These are phyloP conservation scores for Elaeis oleifera DNA, from an alignment of 202 grass and related monocot genomes.

Conservation along the genomic window DNA sequence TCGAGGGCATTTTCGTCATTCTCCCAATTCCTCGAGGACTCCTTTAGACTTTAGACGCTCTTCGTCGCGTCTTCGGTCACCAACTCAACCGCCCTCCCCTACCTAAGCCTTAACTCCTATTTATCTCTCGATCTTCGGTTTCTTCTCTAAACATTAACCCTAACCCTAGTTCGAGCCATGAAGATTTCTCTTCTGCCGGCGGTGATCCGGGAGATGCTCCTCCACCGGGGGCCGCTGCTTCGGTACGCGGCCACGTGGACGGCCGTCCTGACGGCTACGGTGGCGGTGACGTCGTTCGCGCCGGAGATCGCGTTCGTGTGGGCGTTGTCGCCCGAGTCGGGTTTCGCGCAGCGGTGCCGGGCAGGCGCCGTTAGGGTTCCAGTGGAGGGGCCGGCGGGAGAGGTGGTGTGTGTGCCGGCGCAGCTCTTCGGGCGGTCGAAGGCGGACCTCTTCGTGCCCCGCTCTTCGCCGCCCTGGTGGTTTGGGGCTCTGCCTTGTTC, in stretches of 20 bases:
- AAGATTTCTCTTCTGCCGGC: too few relatives aligned
- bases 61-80: too few relatives aligned
- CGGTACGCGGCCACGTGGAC: slow-evolving; percentile 52
- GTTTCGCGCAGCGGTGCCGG: slow-evolving; percentile 7
- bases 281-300: slow-evolving; percentile 56
- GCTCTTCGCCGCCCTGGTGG: slow-evolving; percentile 57
- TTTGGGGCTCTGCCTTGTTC: slow-evolving; percentile 57
- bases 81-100: too few relatives aligned
- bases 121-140: too few relatives aligned
- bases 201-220: slow-evolving; percentile 1
- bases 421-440: slow-evolving; percentile 36
- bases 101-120: too few relatives aligned
- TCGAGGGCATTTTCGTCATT: too few relatives aligned
- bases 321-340: slow-evolving; percentile 14
- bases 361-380: slow-evolving; percentile 34
- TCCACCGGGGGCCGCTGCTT: slow-evolving; percentile 21
- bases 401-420: slow-evolving; percentile 54
- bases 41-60: too few relatives aligned
- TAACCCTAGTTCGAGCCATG: too few relatives aligned
- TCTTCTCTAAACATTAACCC: too few relatives aligned
- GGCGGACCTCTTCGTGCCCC: slow-evolving; percentile 61
- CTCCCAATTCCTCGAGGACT: too few relatives aligned
- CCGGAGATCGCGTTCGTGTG: slow-evolving; percentile 75
- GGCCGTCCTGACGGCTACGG: slow-evolving; percentile 46
- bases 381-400: slow-evolving; percentile 35